Conservation (phyloP, 208 protist genomes). For the Porcisia deanei region DNA sequence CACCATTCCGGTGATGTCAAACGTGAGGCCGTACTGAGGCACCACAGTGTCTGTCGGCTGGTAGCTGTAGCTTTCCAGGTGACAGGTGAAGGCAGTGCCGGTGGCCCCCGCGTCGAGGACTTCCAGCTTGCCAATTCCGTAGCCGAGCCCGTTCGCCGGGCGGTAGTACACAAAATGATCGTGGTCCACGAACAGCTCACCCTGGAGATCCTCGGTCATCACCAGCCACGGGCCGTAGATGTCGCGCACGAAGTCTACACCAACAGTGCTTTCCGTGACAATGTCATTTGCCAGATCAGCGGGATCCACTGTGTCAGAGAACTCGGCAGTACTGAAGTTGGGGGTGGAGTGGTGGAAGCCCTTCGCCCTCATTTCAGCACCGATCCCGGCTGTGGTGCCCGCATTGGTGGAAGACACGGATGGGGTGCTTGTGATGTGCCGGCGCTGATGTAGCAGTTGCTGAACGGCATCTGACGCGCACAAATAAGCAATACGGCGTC, state of each 20-base stretch:
- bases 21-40: slow-evolving; percentile 38
- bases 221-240: slow-evolving; percentile 88
- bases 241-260: slow-evolving; percentile 61
- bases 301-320: slow-evolving; percentile 19
- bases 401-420: background rate
- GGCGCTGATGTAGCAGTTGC: background rate
- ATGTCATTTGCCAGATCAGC: slow-evolving; percentile 50
- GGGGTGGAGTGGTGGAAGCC: slow-evolving; percentile 71
- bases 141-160: slow-evolving; percentile 83
- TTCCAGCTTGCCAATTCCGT: slow-evolving; percentile 78
- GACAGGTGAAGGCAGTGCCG: slow-evolving; percentile 67
- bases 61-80: slow-evolving; percentile 84
- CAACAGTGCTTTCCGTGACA: slow-evolving; percentile 51
- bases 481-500: background rate
- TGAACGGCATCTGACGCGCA: background rate
- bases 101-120: slow-evolving; percentile 37
- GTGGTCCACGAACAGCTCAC: slow-evolving; percentile 88
- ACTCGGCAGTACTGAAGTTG: slow-evolving; percentile 63
- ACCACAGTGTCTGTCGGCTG: slow-evolving; percentile 43
- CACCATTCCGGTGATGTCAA: slow-evolving; percentile 70
- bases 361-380: slow-evolving; percentile 36
- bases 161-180: slow-evolving; percentile 85
- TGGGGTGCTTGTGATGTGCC: background rate
- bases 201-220: slow-evolving; percentile 85
- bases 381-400: slow-evolving; percentile 3